A percentile compares a stretch with the other conserved stretches of the same genome.
These are phyloP conservation scores for Trichoderma guizhouense DNA, from an alignment of 2,329 filamentous ascomycete species.

Conservation along the genomic window DNA sequence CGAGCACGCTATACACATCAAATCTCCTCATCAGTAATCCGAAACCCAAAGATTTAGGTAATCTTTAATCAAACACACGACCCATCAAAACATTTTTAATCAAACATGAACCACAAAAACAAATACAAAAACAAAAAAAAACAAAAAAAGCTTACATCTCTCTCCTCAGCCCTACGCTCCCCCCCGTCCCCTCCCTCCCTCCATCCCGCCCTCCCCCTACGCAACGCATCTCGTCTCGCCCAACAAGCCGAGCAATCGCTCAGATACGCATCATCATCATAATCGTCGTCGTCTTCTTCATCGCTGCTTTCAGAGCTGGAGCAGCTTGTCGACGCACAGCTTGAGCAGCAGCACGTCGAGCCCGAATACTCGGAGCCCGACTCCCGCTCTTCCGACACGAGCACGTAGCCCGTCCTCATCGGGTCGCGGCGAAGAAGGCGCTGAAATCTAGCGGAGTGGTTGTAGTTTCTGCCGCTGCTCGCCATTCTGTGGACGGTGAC, in stretches of 20 bases:
- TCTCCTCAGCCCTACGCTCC: neutral
- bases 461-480: neutral
- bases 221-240: neutral
- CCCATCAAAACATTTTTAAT: too few relatives aligned
- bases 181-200: neutral
- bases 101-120: neutral
- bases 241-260: slow-evolving; percentile 5
- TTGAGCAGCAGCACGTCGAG: slow-evolving; percentile 11
- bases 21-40: neutral
- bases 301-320: neutral
- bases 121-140: neutral
- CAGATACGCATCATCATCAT: neutral
- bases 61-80: too few relatives aligned
- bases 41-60: neutral
- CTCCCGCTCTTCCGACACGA: neutral
- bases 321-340: slow-evolving; percentile 1
- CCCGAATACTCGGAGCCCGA: slow-evolving; percentile 12
- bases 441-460: neutral
- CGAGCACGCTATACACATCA: neutral
- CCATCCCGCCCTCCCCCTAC: neutral
- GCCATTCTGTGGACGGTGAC: neutral
- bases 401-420: neutral
- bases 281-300: neutral
- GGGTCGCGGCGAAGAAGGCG: neutral
- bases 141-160: neutral